Evolutionary conservation across 2,329 filamentous ascomycete species (phyloP).

Genomic region (Calonectria hawksworthii): DNA sequence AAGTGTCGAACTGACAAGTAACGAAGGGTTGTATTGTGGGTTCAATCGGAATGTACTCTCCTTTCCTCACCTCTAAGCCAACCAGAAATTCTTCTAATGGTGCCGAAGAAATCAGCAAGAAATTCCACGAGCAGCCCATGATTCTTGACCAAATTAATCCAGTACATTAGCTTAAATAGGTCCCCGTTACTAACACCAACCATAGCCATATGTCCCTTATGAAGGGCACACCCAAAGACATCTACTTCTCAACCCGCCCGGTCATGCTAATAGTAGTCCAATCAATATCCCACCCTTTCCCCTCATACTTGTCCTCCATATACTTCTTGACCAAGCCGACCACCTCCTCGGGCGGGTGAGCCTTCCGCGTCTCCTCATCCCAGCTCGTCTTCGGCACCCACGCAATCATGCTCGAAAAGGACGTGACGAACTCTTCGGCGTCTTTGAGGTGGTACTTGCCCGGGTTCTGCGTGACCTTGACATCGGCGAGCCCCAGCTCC

Average conservation of each 20-base stretch:
- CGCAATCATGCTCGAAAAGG: constrained; percentile 55
- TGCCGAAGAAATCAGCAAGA: background rate
- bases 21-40: too few relatives aligned
- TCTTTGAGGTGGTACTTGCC: constrained; percentile 49
- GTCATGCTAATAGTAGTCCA: constrained; percentile 44
- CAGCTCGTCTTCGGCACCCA: constrained; percentile 55
- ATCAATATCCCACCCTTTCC: constrained; percentile 44
- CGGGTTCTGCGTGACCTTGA: constrained; percentile 50
- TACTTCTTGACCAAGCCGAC: constrained; percentile 51
- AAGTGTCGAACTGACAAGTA: too few relatives aligned
- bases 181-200: too few relatives aligned
- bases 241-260: constrained; percentile 39
- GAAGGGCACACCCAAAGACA: too few relatives aligned
- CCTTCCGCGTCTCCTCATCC: constrained; percentile 54
- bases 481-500: constrained; percentile 54
- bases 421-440: constrained; percentile 52
- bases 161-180: too few relatives aligned
- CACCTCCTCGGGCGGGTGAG: constrained; percentile 55
- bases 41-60: too few relatives aligned
- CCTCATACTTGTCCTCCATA: constrained; percentile 56
- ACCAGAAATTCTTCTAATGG: background rate
- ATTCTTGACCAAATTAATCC: background rate
- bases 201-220: too few relatives aligned
- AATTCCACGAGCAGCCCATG: background rate
- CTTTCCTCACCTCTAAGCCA: too few relatives aligned